Evolutionary conservation across 768 basidiomycete species (phyloP), one percentile per base, ranked within the genome.

Genomic region (Hysterangium stoloniferum): DNA sequence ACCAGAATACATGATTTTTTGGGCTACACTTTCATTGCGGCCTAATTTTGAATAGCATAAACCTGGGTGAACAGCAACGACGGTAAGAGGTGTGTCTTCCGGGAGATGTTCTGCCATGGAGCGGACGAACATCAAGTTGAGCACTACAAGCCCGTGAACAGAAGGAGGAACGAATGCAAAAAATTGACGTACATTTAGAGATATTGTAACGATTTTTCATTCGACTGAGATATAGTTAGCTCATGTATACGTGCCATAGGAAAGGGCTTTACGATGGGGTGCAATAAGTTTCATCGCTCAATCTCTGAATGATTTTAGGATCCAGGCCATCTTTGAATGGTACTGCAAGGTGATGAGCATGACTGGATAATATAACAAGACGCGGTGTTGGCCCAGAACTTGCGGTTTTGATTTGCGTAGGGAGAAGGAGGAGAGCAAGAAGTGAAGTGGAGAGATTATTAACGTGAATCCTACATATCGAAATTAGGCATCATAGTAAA

Each of bases 331-430:
- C 24, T 9, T 41, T 22, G 15, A 20, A 12, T 6, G 29, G 9
- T 1, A 35, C 40, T 7, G 32, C 24, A 11, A 38, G 25, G 40
- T 52, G 37, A 20, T 38, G 25, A 36, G 33, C 19, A 20, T 52
- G 47, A 38, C 52, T 54, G 22, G 17, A 34, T 32, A 54, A 46
- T n/a, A 54, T 19, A 12, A 54, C 52, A 25, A 54, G n/a, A 12
- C 47, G 32, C 4, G 52, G 50, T 24, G 35, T 52, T 11, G 36
- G 22, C 9, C 5, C 15, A 22, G 29, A 45, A 12, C 38, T 36
- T 20, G 49, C 27, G 11, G 55, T 43, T 11, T 54, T 31, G 6
- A 37, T 32, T 17, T 53, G 20, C n/a, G 34, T 32, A 4, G 52
- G 45, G 3, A 53, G 25, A n/a, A 56, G 22, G 25, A 38, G 45